phyloP scores from a whole-genome alignment of 331 rosid species.

The Spiraea crenata region DNA sequence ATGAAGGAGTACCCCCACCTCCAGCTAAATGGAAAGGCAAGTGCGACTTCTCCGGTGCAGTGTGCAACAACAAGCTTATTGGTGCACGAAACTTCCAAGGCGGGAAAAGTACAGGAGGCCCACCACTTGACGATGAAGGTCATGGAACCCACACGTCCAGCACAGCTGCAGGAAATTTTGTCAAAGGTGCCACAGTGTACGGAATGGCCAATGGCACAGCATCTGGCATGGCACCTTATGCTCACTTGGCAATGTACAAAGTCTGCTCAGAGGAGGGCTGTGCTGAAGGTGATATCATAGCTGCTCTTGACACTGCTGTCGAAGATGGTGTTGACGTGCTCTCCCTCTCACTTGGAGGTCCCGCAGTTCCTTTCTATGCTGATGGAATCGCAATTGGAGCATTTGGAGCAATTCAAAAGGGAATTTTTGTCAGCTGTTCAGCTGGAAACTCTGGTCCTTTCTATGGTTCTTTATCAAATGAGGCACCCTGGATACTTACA shows the following conservation, averaged over 20 bases:
- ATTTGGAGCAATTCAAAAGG: slow-evolving; percentile 44
- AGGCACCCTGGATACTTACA: slow-evolving; percentile 73
- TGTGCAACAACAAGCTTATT: slow-evolving; percentile 47
- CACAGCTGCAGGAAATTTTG: slow-evolving; percentile 42
- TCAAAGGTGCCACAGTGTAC: slow-evolving; percentile 34
- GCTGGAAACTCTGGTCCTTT: slow-evolving; percentile 50
- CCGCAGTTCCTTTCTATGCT: slow-evolving; percentile 18
- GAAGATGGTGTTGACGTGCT: slow-evolving; percentile 63
- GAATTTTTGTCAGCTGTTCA: slow-evolving; percentile 62
- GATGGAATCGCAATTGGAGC: slow-evolving; percentile 46
- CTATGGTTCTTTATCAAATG: slow-evolving; percentile 25
- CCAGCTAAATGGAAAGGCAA: slow-evolving; percentile 53
- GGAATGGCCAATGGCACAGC: slow-evolving; percentile 62
- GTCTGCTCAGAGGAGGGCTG: slow-evolving; percentile 38
- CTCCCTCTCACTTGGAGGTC: slow-evolving; percentile 53
- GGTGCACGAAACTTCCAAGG: slow-evolving; percentile 12
- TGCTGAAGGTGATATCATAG: slow-evolving; percentile 39
- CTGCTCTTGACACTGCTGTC: slow-evolving; percentile 30
- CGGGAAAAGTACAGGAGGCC: background rate
- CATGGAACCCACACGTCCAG: slow-evolving; percentile 75
- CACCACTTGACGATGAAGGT: slow-evolving; percentile 45
- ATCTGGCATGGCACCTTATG: slow-evolving; percentile 58
- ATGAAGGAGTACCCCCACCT: slow-evolving; percentile 23
- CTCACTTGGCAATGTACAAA: slow-evolving; percentile 64
- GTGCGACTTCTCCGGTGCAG: slow-evolving; percentile 40